Evolutionary conservation across 441 rosid genomes (phyloP).

Genomic region (Manihot esculenta): DNA sequence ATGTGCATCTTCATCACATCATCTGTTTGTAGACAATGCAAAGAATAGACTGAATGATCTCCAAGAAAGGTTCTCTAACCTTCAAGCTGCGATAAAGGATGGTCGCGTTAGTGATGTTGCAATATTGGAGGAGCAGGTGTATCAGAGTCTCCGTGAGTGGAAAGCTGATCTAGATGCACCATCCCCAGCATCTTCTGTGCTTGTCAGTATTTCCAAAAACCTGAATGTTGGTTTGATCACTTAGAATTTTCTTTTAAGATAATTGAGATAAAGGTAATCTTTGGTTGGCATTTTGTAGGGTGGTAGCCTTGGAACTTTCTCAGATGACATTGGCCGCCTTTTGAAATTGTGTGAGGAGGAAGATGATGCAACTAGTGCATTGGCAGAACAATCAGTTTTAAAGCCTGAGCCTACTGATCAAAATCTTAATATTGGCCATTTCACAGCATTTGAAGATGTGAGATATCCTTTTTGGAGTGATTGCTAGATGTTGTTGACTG

Average conservation of each 20-base stretch:
- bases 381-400: constrained; percentile 49
- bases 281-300: constrained; percentile 47
- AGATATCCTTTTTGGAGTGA: constrained; percentile 17
- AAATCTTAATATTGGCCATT: constrained; percentile 32
- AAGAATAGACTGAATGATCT: constrained; percentile 54
- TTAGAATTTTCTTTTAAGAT: neutral
- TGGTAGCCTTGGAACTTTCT: constrained; percentile 68
- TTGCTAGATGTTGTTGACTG: neutral
- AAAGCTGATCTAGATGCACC: constrained; percentile 65
- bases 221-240: neutral
- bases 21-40: constrained; percentile 53
- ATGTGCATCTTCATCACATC: constrained; percentile 49
- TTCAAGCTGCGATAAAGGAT: constrained; percentile 65
- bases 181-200: constrained; percentile 59
- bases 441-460: constrained; percentile 42
- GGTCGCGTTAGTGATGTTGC: constrained; percentile 49
- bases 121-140: constrained; percentile 65
- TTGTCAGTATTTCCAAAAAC: constrained; percentile 14
- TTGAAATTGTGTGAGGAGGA: constrained; percentile 77
- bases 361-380: constrained; percentile 82
- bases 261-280: neutral
- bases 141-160: constrained; percentile 64
- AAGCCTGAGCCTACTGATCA: constrained; percentile 46
- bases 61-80: constrained; percentile 51
- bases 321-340: constrained; percentile 71